Evolutionary conservation across 2,329 filamentous ascomycete species (phyloP).

Genomic region (Fonsecaea erecta): DNA sequence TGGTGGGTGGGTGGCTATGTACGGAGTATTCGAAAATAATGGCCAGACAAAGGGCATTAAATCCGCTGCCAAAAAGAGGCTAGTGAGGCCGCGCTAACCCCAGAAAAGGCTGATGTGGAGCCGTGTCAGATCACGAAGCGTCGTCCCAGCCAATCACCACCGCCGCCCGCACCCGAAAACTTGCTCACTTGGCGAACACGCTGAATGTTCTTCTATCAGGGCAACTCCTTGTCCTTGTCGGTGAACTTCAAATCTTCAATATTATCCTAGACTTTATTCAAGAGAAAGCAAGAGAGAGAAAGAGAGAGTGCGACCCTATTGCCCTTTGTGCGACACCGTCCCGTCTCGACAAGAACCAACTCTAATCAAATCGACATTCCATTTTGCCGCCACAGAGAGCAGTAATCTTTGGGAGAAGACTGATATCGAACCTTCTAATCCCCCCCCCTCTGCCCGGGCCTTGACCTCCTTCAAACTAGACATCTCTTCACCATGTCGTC

Average conservation of each 20-base stretch:
- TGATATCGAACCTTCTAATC: background rate
- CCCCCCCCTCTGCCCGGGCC: background rate
- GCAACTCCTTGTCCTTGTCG: background rate
- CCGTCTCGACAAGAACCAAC: background rate
- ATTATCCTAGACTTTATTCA: background rate
- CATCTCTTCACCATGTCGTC: slow-evolving; percentile 17
- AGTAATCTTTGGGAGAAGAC: background rate
- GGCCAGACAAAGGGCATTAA: too few species aligned
- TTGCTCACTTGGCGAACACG: background rate
- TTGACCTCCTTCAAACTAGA: background rate
- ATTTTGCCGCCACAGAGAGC: background rate
- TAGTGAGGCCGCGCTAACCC: too few species aligned
- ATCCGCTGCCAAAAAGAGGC: too few species aligned
- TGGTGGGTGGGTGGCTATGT: too few species aligned
- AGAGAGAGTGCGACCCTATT: too few species aligned
- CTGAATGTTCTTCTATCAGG: background rate
- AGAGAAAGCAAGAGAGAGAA: too few species aligned
- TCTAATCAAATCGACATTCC: background rate
- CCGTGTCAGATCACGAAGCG: background rate
- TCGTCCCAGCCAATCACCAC: background rate
- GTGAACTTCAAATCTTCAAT: too few species aligned
- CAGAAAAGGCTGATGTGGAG: background rate
- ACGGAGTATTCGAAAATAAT: too few species aligned
- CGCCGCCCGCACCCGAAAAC: background rate
- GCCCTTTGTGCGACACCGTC: too few species aligned